Evolutionary conservation across 352 stramenopile species (phyloP).

Genomic region (Phytophthora melonis): DNA sequence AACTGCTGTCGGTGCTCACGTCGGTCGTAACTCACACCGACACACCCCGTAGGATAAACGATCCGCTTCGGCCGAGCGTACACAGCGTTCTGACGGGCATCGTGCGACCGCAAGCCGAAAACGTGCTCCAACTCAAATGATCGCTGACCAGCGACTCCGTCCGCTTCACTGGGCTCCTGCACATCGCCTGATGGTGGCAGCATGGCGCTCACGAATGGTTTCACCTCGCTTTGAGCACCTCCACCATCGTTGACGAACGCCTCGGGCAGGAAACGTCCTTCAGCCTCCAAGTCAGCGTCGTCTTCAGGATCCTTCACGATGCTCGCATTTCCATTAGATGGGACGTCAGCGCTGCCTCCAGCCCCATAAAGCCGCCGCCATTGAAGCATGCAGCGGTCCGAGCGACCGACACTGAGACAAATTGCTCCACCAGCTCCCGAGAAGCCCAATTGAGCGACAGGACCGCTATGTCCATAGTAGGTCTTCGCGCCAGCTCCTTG

Average conservation of each 20-base stretch:
- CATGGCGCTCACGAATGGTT: conserved; percentile 73
- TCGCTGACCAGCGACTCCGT: conserved; percentile 46
- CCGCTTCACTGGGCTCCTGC: conserved; percentile 45
- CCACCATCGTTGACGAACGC: conserved; percentile 61
- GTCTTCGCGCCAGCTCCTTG: conserved; percentile 65
- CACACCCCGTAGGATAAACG: conserved; percentile 62
- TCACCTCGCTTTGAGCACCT: conserved; percentile 52
- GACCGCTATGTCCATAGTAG: conserved; percentile 65
- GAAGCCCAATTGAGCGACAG: conserved; percentile 59
- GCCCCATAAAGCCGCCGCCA: conserved; percentile 62
- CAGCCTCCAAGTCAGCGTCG: conserved; percentile 58
- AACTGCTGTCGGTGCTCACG: conserved; percentile 75
- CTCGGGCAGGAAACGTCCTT: conserved; percentile 68
- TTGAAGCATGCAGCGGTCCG: conserved; percentile 75
- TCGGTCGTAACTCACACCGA: conserved; percentile 80
- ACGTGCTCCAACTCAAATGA: conserved; percentile 73
- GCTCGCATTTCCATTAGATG: conserved; percentile 21
- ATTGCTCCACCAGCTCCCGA: conserved; percentile 48
- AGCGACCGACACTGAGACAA: conserved; percentile 66
- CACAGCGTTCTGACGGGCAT: conserved; percentile 66
- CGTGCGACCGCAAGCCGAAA: conserved; percentile 67
- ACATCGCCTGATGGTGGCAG: conserved; percentile 55
- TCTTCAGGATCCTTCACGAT: conserved; percentile 64
- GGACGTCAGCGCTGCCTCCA: conserved; percentile 18
- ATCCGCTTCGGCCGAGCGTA: conserved; percentile 79